Evolutionary conservation across 164 flowering plant genomes (phyloP), one percentile per base, ranked within the genome.

Genomic region (Kalanchoe fedtschenkoi): DNA sequence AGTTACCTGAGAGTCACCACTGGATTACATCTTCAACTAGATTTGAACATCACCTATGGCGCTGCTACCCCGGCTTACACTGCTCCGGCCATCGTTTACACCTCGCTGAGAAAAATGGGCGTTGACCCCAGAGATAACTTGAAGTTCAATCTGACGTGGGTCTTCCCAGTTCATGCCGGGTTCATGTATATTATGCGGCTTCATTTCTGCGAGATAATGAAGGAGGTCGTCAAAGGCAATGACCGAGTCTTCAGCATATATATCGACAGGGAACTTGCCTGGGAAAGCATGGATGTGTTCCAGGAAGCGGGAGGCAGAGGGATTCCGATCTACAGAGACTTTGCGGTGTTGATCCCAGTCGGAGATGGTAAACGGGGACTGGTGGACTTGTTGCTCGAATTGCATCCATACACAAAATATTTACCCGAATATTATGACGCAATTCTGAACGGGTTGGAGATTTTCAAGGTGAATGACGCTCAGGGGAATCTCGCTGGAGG

Each of bases 401-500:
- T 82, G 11, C 78, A 74, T 54, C 72, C 78, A 3, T 16, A 41
- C 14, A 21, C 39, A 5, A 62, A 3, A 1, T 22, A 0, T 8
- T 3, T 16, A 26, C 72, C 11, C 13, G 3, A 1, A 0, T 65
- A n/a, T 55, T 15, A 61, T 14, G 70, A 80, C 59, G 78, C 75
- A 4, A 60, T 77, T 30, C 60, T 84, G 7, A 78, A 81, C 43
- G 89, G 89, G 6, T 1, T 80, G 13, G 89, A 84, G 69, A 67
- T 84, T 34, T 76, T 78, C 29, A 84, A 84, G 58, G 0, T 80
- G 13, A 82, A 44, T 64, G 22, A 62, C 34, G 16, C 58, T 0
- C 41, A 68, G 16, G 75, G 76, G 10, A 65, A 17, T 60, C 69
- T 74, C 21, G 74, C 68, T 1, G 68, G 63, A 5, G 65, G 60